Base-by-base conservation (phyloP, 495 filamentous ascomycete genomes). In the Astrocystis sublimbata region DNA sequence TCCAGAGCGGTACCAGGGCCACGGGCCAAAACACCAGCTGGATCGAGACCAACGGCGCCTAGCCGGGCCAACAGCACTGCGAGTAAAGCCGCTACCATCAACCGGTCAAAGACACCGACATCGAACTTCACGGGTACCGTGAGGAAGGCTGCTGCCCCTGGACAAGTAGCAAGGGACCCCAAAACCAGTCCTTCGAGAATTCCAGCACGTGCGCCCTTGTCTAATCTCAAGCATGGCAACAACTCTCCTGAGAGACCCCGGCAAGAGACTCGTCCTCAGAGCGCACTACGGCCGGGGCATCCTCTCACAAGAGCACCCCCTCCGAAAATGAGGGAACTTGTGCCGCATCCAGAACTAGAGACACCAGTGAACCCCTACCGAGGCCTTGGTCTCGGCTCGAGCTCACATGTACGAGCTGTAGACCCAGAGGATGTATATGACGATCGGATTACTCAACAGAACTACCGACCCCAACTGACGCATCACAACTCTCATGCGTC, bases 281-380 rank as follows among this genome's bases (percentile, higher is more conserved):
- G 67, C 9, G 36, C 60, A n/a, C 19, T 73, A 13, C 76, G 78
- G 2, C 58, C 68, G 8, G 81, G 52, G 75, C 85, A 63, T 77
- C 86, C 68, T 26, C 69, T 74, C 73, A 63, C 75, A 47, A 68
- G 88, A 63, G 88, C 87, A 15, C 91, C 92, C 31, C 92, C 92
- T 33, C 92, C 92, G 33, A 90, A 92, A 71, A 96, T 97, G 92
- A 85, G 92, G 64, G 91, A 93, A 60, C 86, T 94, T 12, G 52
- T 71, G 38, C 87, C 88, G 26, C 78, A 89, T 17, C 88, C 88
- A 1, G 87, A 85, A 19, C 73, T 85, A 51, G 85, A 86, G 54
- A 87, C 88, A n/a, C 86, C 85, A 1, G 75, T 75, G 31, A 81
- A 81, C 38, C 82, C 82, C 19, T 85, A 85, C 46, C 85, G 88